phyloP scores from a whole-genome alignment of 1,284 basidiomycete genomes.

The Papiliotrema fonsecae region DNA sequence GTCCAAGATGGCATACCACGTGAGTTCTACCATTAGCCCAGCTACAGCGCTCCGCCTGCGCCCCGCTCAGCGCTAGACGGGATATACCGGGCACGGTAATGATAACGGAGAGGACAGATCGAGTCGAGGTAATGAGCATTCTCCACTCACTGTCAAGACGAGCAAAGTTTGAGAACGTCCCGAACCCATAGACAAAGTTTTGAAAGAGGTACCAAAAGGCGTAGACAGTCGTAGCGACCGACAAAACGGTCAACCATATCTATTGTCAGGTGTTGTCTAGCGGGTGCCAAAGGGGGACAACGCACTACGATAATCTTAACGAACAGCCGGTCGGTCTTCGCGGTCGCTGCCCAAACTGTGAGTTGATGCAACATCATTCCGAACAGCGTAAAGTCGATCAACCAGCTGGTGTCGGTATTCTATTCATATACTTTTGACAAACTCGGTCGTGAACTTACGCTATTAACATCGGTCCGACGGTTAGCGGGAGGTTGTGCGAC shows the following conservation, averaged over 20 bases:
- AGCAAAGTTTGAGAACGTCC: neutral
- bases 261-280: neutral
- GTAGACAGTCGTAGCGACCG: neutral
- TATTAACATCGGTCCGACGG: neutral
- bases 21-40: neutral
- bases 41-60: no score
- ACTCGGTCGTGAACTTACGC: neutral
- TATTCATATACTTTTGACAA: neutral
- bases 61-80: no score
- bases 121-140: neutral
- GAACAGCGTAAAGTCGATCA: neutral
- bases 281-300: neutral
- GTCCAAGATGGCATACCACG: neutral
- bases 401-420: neutral
- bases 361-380: neutral
- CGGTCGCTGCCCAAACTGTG: neutral
- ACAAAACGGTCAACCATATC: neutral
- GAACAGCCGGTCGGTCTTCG: neutral
- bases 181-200: neutral
- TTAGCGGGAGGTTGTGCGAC: neutral
- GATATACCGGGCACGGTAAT: no score
- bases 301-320: neutral
- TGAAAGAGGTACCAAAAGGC: neutral
- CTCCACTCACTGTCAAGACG: neutral
- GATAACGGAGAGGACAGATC: no score